A percentile compares a stretch with the other conserved stretches of the same genome.
Evolutionary conservation across 768 basidiomycete genomes (phyloP).

Genomic region (Termitomyces eurrhizus): DNA sequence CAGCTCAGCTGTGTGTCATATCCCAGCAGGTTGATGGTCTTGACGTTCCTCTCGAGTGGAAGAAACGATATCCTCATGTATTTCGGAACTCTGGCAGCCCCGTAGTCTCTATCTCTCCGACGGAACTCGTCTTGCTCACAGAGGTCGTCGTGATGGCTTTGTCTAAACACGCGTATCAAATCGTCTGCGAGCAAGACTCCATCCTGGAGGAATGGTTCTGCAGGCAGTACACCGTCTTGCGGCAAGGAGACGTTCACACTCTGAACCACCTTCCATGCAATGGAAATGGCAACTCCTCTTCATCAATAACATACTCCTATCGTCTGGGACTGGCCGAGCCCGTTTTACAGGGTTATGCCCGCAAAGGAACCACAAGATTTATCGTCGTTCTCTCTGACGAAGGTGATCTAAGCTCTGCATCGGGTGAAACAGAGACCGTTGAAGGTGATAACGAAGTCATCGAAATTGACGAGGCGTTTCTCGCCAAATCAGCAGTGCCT

Average conservation of each 20-base stretch:
- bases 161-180: conserved; percentile 44
- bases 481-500: conserved; percentile 48
- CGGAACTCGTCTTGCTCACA: conserved; percentile 35
- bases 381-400: conserved; percentile 37
- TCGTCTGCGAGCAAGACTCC: conserved; percentile 30
- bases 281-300: conserved; percentile 11
- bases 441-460: conserved; percentile 37
- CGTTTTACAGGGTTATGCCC: conserved; percentile 64
- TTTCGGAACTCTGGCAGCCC: conserved; percentile 21
- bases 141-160: conserved; percentile 52
- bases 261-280: conserved; percentile 20
- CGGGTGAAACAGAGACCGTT: conserved; percentile 14
- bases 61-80: conserved; percentile 28
- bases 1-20: not conserved
- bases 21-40: conserved; percentile 28
- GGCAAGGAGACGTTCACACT: conserved; percentile 41
- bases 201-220: conserved; percentile 42
- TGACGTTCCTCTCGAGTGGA: conserved; percentile 40
- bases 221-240: conserved; percentile 41
- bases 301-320: conserved; percentile 31
- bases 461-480: conserved; percentile 73
- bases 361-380: conserved; percentile 46
- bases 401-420: conserved; percentile 6
- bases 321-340: conserved; percentile 63
- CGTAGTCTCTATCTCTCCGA: conserved; percentile 19